phyloP scores from a whole-genome alignment of 2,329 filamentous ascomycete species.

The Exophiala spinifera region DNA sequence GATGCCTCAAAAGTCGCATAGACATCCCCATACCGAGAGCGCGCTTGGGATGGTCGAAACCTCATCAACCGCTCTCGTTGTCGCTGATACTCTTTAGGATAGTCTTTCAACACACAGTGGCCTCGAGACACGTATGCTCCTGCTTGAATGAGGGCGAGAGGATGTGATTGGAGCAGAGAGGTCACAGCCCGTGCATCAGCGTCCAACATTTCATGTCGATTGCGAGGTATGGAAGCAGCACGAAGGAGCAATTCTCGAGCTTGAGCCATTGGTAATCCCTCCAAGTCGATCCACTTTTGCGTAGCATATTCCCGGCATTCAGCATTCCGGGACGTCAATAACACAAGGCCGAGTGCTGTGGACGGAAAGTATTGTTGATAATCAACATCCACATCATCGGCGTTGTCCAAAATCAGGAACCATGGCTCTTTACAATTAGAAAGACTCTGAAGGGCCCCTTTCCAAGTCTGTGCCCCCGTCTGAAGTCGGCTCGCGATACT shows the following conservation, averaged over 20 bases:
- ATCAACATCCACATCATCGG: conserved; percentile 21
- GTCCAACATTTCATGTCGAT: conserved; percentile 1
- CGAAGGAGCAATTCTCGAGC: conserved; percentile 13
- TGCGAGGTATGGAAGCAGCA: conserved; percentile 3
- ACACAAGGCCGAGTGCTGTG: conserved; percentile 8
- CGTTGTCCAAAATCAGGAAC: conserved; percentile 26
- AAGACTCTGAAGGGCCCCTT: conserved; percentile 18
- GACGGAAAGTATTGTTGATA: conserved; percentile 23
- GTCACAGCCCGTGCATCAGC: conserved; percentile 16
- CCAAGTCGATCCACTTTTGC: conserved; percentile 4
- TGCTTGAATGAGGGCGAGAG: conserved; percentile 25
- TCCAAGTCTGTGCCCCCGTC: conserved; percentile 15
- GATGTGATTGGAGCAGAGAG: conserved; percentile 19
- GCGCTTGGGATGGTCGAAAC: conserved; percentile 30
- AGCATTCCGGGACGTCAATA: conserved; percentile 24
- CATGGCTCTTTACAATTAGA: too few relatives aligned
- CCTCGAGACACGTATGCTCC: conserved; percentile 31
- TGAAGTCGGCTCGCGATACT: conserved; percentile 28
- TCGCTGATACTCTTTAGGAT: conserved; percentile 26
- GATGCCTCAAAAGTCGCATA: conserved; percentile 40
- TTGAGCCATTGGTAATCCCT: conserved; percentile 8
- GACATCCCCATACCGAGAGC: conserved; percentile 36
- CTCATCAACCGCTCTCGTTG: conserved; percentile 32
- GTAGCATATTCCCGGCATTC: conserved; percentile 24
- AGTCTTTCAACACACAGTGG: conserved; percentile 30